These are phyloP conservation scores for Termitomyces sp. DNA, from an alignment of 768 basidiomycete species.

Conservation along the genomic window DNA sequence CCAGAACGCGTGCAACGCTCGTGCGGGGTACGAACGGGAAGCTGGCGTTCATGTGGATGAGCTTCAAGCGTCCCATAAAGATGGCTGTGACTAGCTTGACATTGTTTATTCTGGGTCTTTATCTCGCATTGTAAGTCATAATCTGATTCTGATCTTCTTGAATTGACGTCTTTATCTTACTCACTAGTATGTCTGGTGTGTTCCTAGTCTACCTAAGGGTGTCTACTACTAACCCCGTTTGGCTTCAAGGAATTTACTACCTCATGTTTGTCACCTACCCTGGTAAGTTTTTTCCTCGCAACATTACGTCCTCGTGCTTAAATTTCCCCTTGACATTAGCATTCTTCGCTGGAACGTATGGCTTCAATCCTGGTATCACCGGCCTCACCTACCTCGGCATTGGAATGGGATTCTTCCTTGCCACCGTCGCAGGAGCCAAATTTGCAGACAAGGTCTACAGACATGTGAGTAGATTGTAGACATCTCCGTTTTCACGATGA, in stretches of 20 bases:
- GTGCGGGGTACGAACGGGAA: neutral
- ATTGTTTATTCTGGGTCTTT: conserved; percentile 66
- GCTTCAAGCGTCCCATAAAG: conserved; percentile 52
- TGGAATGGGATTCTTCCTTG: conserved; percentile 46
- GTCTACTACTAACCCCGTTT: neutral
- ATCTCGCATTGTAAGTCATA: conserved; percentile 60
- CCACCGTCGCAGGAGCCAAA: conserved; percentile 43
- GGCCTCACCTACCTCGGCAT: conserved; percentile 53
- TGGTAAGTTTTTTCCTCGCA: conserved; percentile 28
- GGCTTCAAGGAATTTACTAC: conserved; percentile 55
- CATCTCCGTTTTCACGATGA: neutral
- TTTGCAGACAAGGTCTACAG: conserved; percentile 43
- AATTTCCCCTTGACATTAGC: conserved; percentile 16
- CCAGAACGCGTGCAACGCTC: neutral
- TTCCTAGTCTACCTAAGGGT: neutral
- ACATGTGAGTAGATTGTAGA: conserved; percentile 26
- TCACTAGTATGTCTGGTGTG: conserved; percentile 46
- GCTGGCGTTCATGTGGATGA: conserved; percentile 44
- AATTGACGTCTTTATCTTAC: neutral
- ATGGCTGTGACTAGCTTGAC: conserved; percentile 57
- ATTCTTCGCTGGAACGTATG: conserved; percentile 46
- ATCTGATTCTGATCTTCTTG: neutral
- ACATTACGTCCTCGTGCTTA: neutral
- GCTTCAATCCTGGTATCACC: conserved; percentile 43
- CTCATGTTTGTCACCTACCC: conserved; percentile 69